Evolutionary conservation across 768 basidiomycete genomes (phyloP).

Genomic region (Collybia sp.): DNA sequence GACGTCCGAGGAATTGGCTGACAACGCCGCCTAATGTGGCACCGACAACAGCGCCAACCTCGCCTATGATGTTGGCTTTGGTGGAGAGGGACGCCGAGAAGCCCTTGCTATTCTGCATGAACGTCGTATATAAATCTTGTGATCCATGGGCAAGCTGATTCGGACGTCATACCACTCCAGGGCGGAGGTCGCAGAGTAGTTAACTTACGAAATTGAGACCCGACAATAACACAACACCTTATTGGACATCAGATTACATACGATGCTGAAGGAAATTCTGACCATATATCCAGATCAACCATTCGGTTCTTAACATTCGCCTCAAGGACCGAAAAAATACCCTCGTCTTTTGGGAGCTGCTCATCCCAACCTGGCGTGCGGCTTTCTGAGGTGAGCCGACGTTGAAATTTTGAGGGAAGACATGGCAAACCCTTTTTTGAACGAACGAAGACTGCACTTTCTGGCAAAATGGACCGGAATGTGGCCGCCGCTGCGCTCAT

Average conservation of each 20-base stretch:
- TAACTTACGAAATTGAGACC: slow-evolving; percentile 9
- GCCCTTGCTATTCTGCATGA: slow-evolving; percentile 43
- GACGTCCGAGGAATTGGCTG: slow-evolving; percentile 57
- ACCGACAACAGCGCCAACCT: slow-evolving; percentile 21
- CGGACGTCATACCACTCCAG: neutral
- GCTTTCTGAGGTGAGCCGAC: neutral
- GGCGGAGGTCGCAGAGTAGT: neutral
- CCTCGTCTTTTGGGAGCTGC: slow-evolving; percentile 34
- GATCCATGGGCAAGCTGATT: slow-evolving; percentile 9
- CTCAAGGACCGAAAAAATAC: slow-evolving; percentile 52
- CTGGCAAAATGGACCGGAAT: slow-evolving; percentile 50
- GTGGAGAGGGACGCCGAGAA: slow-evolving; percentile 43
- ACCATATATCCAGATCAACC: slow-evolving; percentile 54
- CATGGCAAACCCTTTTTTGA: slow-evolving; percentile 16
- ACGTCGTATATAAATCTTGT: slow-evolving; percentile 56
- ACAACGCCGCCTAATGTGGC: slow-evolving; percentile 51
- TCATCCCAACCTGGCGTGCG: slow-evolving; percentile 17
- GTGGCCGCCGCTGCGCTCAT: slow-evolving; percentile 48
- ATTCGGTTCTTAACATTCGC: slow-evolving; percentile 55
- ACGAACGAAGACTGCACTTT: slow-evolving; percentile 50
- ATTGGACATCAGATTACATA: neutral
- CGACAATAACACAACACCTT: slow-evolving; percentile 6
- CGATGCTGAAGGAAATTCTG: neutral
- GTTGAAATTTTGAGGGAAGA: neutral
- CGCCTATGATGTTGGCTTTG: slow-evolving; percentile 57